phyloP scores from a whole-genome alignment of 78 protist species.

The Tieghemostelium lacteum region DNA sequence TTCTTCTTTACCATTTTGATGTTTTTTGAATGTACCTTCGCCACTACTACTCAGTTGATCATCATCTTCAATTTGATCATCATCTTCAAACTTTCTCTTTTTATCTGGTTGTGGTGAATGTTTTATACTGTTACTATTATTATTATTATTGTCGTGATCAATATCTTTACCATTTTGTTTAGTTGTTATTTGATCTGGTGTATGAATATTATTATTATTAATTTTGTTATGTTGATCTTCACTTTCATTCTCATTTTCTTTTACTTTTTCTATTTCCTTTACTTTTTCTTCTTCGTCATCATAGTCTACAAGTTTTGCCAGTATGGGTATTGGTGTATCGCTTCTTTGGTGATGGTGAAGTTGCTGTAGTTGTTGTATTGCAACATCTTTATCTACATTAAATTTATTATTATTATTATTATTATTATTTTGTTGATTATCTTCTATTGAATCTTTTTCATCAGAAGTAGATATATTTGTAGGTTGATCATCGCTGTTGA shows the following conservation, averaged over 20 bases:
- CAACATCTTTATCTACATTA: neutral
- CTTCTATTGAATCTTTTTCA: neutral
- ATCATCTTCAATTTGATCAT: neutral
- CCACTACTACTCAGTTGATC: no score
- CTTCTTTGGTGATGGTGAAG: neutral
- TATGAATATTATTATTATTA: neutral
- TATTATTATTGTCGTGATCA: neutral
- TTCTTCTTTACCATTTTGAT: neutral
- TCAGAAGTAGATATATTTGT: no score
- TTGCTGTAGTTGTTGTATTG: constrained; percentile 6
- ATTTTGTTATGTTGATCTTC: neutral
- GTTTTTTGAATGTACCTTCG: neutral
- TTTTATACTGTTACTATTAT: neutral
- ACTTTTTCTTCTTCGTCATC: constrained; percentile 15
- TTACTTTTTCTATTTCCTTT: neutral
- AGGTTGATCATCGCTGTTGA: neutral
- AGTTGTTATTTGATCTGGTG: neutral
- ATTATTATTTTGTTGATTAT: neutral
- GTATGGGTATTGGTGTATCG: neutral
- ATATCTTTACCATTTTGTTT: constrained; percentile 1
- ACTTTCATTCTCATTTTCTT: neutral
- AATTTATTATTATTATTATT: constrained; percentile 9
- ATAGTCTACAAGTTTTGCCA: constrained; percentile 8
- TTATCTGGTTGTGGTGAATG: neutral
- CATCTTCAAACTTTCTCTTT: neutral